phyloP scores from a whole-genome alignment of 345 rosid genomes.

The Cochlearia excelsa region DNA sequence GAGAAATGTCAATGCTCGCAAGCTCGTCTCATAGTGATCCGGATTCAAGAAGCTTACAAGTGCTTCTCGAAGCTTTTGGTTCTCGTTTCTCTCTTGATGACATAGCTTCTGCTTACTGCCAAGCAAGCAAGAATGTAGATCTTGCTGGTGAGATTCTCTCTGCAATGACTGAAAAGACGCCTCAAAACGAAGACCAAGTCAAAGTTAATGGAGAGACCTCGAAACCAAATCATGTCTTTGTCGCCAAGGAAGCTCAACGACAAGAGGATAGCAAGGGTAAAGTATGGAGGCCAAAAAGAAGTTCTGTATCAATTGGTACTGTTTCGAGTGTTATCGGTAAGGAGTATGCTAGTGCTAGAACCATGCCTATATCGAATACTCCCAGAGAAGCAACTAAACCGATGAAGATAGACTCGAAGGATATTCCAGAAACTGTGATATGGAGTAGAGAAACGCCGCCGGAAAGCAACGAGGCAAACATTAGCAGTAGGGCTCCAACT shows the following conservation, averaged over 20 bases:
- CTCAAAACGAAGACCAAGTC: constrained; percentile 21
- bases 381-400: constrained; percentile 44
- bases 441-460: constrained; percentile 36
- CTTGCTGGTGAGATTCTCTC: constrained; percentile 46
- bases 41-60: constrained; percentile 38
- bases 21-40: constrained; percentile 32
- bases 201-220: constrained; percentile 14
- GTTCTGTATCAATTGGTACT: constrained; percentile 43
- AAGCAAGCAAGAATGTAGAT: constrained; percentile 37
- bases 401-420: constrained; percentile 42
- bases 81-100: constrained; percentile 48
- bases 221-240: constrained; percentile 25
- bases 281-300: constrained; percentile 34
- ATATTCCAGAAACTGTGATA: constrained; percentile 42
- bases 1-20: constrained; percentile 33
- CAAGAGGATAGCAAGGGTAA: constrained; percentile 27
- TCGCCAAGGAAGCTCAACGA: constrained; percentile 17
- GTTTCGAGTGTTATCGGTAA: constrained; percentile 47
- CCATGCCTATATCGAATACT: constrained; percentile 31
- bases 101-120: constrained; percentile 44
- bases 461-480: constrained; percentile 10
- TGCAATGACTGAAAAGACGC: constrained; percentile 32
- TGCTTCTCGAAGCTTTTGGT: constrained; percentile 47
- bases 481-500: constrained; percentile 18
- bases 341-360: constrained; percentile 37